These are phyloP conservation scores for Trichophyton verrucosum DNA, from an alignment of 2,329 filamentous ascomycete species.

Conservation along the genomic window DNA sequence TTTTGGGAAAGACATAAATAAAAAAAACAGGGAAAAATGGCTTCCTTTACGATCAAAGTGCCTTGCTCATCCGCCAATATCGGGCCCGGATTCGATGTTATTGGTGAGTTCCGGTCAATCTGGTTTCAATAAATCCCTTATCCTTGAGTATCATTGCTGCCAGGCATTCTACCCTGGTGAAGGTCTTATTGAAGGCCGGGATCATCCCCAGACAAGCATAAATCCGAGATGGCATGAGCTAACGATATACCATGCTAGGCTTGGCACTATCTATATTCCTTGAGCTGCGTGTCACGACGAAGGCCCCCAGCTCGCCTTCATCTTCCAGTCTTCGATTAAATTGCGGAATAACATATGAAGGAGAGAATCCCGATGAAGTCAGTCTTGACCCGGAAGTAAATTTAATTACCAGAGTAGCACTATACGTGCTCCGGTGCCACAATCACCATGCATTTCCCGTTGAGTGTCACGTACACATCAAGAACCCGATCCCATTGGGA, in stretches of 20 bases:
- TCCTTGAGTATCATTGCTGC: background rate
- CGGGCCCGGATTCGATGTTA: conserved; percentile 93
- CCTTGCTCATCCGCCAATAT: conserved; percentile 97
- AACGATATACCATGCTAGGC: conserved; percentile 33
- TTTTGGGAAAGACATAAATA: background rate
- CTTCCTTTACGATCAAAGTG: conserved; percentile 55
- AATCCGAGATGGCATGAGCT: background rate
- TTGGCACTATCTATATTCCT: conserved; percentile 89
- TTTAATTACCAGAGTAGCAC: conserved; percentile 82
- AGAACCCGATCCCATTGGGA: conserved; percentile 88
- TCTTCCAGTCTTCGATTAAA: conserved; percentile 55
- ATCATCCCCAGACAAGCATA: background rate
- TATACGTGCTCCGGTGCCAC: conserved; percentile 91
- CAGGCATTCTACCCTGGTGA: background rate
- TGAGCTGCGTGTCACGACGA: conserved; percentile 70
- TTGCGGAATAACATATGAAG: conserved; percentile 84
- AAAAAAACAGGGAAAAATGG: background rate
- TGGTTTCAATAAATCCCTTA: background rate
- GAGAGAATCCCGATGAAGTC: conserved; percentile 60
- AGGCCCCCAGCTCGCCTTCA: conserved; percentile 33
- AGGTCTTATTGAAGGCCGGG: background rate
- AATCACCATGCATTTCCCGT: conserved; percentile 69
- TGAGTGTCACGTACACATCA: conserved; percentile 84
- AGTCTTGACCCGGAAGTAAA: conserved; percentile 75
- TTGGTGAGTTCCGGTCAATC: conserved; percentile 30